Evolutionary conservation across 169 alveolate species (phyloP).

Genomic region (Theileria equi): DNA sequence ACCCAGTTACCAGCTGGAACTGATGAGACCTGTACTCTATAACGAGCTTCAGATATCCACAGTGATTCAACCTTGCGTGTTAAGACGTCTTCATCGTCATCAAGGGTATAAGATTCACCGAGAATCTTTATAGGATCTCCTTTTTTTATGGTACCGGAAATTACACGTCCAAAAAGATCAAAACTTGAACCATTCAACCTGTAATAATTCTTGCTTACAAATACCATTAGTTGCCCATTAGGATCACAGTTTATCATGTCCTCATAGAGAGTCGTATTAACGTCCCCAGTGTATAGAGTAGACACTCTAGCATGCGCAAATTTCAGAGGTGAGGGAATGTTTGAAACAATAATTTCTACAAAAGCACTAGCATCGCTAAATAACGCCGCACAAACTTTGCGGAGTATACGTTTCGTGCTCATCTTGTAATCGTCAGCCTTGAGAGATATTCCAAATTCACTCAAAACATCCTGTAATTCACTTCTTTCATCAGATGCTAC

Average conservation of each 20-base stretch:
- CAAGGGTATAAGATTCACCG: conserved; percentile 90
- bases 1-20: conserved; percentile 91
- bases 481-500: conserved; percentile 94
- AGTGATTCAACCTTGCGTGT: conserved; percentile 82
- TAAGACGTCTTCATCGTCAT: conserved; percentile 95
- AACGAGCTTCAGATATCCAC: conserved; percentile 92
- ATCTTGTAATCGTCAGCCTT: conserved; percentile 40
- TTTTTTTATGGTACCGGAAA: conserved; percentile 93
- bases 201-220: conserved; percentile 91
- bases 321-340: conserved; percentile 67
- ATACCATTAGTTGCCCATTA: conserved; percentile 85
- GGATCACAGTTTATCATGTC: conserved; percentile 66
- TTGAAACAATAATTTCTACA: conserved; percentile 84
- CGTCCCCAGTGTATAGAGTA: conserved; percentile 79
- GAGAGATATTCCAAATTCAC: conserved; percentile 63
- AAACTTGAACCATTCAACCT: conserved; percentile 87
- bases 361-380: conserved; percentile 80
- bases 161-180: conserved; percentile 94
- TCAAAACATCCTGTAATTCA: conserved; percentile 84
- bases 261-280: conserved; percentile 50
- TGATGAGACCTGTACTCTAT: conserved; percentile 85
- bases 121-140: conserved; percentile 92
- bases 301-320: conserved; percentile 65
- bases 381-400: conserved; percentile 57
- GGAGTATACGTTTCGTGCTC: conserved; percentile 56